Conservation (phyloP, 805 yeast species). For the Candida xyloterini region DNA sequence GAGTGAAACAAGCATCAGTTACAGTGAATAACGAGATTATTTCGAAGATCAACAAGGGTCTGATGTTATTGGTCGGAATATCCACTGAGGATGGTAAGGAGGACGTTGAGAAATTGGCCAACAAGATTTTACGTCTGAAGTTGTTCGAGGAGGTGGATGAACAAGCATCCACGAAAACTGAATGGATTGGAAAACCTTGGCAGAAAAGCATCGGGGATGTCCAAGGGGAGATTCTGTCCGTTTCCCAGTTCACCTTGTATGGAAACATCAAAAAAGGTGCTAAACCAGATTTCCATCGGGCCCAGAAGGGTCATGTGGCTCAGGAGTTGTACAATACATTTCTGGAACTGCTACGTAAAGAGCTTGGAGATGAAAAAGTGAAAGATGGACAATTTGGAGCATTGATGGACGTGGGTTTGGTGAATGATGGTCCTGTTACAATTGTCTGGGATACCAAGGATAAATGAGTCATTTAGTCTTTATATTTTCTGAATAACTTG, state of each 20-base stretch:
- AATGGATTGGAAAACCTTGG: slow-evolving; percentile 73
- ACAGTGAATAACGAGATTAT: slow-evolving; percentile 69
- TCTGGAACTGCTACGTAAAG: slow-evolving; percentile 42
- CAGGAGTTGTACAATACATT: slow-evolving; percentile 50
- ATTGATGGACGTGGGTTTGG: slow-evolving; percentile 90
- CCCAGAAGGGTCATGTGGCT: slow-evolving; percentile 74
- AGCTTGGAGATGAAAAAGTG: slow-evolving; percentile 63
- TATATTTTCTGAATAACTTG: slow-evolving; percentile 22
- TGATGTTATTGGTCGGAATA: slow-evolving; percentile 82
- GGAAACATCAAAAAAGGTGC: slow-evolving; percentile 87
- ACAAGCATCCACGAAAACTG: slow-evolving; percentile 41
- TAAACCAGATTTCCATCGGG: slow-evolving; percentile 91
- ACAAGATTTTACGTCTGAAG: slow-evolving; percentile 61
- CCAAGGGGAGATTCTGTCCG: slow-evolving; percentile 73
- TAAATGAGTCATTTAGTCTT: slow-evolving; percentile 13
- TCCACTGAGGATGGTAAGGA: slow-evolving; percentile 71
- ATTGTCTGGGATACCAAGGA: slow-evolving; percentile 73
- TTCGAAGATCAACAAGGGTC: slow-evolving; percentile 73
- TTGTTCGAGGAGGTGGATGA: slow-evolving; percentile 60
- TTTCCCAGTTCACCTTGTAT: slow-evolving; percentile 88
- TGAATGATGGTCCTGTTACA: slow-evolving; percentile 94
- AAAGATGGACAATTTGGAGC: slow-evolving; percentile 93
- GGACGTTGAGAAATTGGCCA: slow-evolving; percentile 67
- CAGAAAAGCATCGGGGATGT: slow-evolving; percentile 61
- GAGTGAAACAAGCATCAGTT: slow-evolving; percentile 86